Percentiles rank a stretch among this genome's conserved stretches.
phyloP scores from a whole-genome alignment of 345 rosid genomes.

The Populus nigra region DNA sequence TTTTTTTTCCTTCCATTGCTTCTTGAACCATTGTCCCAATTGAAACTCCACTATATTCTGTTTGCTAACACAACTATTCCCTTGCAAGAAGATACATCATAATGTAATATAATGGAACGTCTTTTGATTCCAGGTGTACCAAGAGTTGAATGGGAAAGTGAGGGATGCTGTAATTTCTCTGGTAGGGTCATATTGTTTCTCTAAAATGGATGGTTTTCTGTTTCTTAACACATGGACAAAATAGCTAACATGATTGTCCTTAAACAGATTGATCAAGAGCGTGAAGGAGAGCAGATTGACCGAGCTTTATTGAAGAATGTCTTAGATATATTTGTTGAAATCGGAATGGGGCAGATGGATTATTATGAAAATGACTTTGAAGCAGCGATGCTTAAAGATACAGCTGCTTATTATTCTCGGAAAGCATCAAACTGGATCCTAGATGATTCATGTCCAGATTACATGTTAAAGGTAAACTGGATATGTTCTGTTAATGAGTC shows the following conservation, averaged over 20 bases:
- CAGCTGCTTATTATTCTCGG: conserved; percentile 36
- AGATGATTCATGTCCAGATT: conserved; percentile 41
- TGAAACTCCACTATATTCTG: not conserved
- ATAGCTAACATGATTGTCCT: not conserved
- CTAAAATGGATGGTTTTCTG: not conserved
- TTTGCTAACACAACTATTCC: not conserved
- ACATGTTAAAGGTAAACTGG: conserved; percentile 40
- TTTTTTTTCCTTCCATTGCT: not conserved
- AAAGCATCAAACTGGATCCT: conserved; percentile 48
- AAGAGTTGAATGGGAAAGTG: conserved; percentile 24
- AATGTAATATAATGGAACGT: too few relatives aligned
- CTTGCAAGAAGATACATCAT: not conserved
- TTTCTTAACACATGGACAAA: not conserved
- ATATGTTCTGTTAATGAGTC: not conserved
- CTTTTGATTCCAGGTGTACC: conserved; percentile 32
- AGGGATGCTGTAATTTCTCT: conserved; percentile 38
- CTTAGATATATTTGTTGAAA: conserved; percentile 35
- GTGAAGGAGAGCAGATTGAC: conserved; percentile 48
- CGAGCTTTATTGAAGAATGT: conserved; percentile 43
- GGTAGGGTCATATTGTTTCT: conserved; percentile 15
- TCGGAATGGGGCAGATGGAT: conserved; percentile 30
- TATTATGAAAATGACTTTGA: conserved; percentile 41
- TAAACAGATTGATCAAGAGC: conserved; percentile 42
- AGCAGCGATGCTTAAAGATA: conserved; percentile 32
- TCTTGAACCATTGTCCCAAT: not conserved